Evolutionary conservation across 805 yeast genomes (phyloP).

Genomic region (Spathaspora passalidarum): DNA sequence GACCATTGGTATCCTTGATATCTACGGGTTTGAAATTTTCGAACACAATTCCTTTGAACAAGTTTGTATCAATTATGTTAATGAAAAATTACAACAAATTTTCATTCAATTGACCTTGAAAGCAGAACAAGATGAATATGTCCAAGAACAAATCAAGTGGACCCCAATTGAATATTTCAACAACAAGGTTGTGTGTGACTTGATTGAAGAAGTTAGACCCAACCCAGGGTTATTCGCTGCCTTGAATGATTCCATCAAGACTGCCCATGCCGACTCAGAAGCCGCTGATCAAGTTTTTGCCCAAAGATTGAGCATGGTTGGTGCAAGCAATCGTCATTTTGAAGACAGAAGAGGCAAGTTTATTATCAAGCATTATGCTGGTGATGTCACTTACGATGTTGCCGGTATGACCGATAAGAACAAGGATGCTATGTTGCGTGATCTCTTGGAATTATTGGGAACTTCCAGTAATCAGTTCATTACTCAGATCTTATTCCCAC

Average conservation of each 20-base stretch:
- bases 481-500: constrained; percentile 47
- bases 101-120: constrained; percentile 93
- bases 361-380: constrained; percentile 94
- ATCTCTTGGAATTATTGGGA: constrained; percentile 73
- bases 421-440: constrained; percentile 90
- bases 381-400: constrained; percentile 93
- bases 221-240: constrained; percentile 93
- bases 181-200: constrained; percentile 93
- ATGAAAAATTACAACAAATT: constrained; percentile 94
- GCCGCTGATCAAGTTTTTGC: constrained; percentile 98
- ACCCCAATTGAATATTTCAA: constrained; percentile 96
- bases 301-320: constrained; percentile 82
- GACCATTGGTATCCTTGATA: constrained; percentile 91
- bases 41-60: constrained; percentile 95
- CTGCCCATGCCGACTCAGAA: constrained; percentile 95
- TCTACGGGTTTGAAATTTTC: constrained; percentile 94
- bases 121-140: constrained; percentile 97
- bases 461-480: constrained; percentile 71
- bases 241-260: constrained; percentile 93
- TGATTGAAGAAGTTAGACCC: constrained; percentile 90
- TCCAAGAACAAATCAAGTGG: constrained; percentile 94
- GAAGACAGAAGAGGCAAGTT: constrained; percentile 87
- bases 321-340: constrained; percentile 76
- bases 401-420: constrained; percentile 93
- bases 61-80: constrained; percentile 91